phyloP scores from a whole-genome alignment of 2,329 filamentous ascomycete species.

The Pseudocercospora macadamiae region DNA sequence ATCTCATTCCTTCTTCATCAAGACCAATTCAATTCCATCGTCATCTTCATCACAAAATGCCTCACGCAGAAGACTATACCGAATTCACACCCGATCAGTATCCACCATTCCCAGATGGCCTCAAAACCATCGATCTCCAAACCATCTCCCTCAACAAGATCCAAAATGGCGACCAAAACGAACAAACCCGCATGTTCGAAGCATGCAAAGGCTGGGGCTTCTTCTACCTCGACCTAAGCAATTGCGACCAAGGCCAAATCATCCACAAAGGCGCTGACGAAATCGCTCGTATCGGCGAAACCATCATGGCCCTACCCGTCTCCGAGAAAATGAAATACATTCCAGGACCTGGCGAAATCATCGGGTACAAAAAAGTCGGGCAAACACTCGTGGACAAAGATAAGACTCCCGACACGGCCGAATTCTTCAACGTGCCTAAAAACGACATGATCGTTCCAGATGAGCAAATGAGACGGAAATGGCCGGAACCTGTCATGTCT shows the following conservation, averaged over 20 bases:
- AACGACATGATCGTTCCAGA: slow-evolving; percentile 54
- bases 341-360: slow-evolving; percentile 46
- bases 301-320: slow-evolving; percentile 52
- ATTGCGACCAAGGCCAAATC: slow-evolving; percentile 33
- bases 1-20: background rate
- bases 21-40: background rate
- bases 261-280: slow-evolving; percentile 34
- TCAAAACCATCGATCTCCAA: slow-evolving; percentile 32
- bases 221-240: slow-evolving; percentile 57
- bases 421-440: slow-evolving; percentile 61
- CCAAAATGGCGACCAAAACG: slow-evolving; percentile 38
- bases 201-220: slow-evolving; percentile 56
- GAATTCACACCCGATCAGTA: slow-evolving; percentile 40
- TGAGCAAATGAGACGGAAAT: slow-evolving; percentile 32
- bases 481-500: slow-evolving; percentile 33
- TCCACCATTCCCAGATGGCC: slow-evolving; percentile 45
- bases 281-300: slow-evolving; percentile 43
- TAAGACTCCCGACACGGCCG: slow-evolving; percentile 56
- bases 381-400: slow-evolving; percentile 51
- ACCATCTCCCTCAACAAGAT: slow-evolving; percentile 47
- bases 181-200: slow-evolving; percentile 44
- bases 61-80: slow-evolving; percentile 34
- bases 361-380: slow-evolving; percentile 46
- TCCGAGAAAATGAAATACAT: slow-evolving; percentile 55
- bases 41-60: slow-evolving; percentile 27